Conservation (phyloP, 345 rosid genomes). For the Acer negundo region DNA sequence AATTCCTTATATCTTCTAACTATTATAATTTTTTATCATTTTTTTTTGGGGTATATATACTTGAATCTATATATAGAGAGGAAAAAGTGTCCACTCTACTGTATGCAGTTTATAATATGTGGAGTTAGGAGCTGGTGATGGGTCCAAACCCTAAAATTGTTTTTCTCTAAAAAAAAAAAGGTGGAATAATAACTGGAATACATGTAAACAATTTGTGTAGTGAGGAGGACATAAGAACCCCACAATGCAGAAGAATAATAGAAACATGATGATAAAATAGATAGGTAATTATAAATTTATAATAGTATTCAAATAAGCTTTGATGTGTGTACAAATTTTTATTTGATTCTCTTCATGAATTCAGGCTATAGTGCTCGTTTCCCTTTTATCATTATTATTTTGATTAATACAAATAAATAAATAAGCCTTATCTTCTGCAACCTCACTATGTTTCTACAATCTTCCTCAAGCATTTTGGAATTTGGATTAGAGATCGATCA, state of each 20-base stretch:
- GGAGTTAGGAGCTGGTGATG: neutral
- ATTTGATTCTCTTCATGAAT: neutral
- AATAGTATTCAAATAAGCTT: neutral
- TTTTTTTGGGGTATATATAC: neutral
- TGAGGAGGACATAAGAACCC: neutral
- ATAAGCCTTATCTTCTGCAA: slow-evolving; percentile 1
- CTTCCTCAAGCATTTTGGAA: neutral
- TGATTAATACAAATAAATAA: neutral
- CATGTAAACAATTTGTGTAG: neutral
- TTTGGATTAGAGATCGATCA: neutral
- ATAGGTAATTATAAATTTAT: too few relatives aligned
- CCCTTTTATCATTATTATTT: neutral
- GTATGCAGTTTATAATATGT: neutral
- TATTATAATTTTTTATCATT: too few relatives aligned
- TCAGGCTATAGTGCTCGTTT: neutral
- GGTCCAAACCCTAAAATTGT: neutral
- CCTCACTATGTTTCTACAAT: neutral
- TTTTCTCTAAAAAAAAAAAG: too few relatives aligned
- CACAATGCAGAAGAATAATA: neutral
- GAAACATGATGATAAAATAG: too few relatives aligned
- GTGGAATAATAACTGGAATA: neutral
- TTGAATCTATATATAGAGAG: neutral
- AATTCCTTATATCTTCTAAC: too few relatives aligned
- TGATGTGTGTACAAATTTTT: neutral
- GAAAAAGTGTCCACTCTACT: neutral